phyloP scores from a whole-genome alignment of 306 rosid genomes.

The Corylus heterophylla region DNA sequence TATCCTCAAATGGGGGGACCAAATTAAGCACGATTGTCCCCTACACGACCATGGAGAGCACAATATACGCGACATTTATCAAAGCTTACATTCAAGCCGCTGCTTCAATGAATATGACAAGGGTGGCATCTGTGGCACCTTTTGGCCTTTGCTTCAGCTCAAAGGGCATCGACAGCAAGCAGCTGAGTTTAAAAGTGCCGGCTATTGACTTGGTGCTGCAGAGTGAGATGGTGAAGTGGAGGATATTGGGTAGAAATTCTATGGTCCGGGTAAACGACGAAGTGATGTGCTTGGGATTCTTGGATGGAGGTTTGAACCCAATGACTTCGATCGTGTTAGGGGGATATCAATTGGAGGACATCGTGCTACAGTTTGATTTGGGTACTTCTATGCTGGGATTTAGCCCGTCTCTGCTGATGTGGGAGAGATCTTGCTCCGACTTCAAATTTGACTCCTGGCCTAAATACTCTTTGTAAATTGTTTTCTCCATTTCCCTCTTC shows the following conservation, averaged over 20 bases:
- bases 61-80: slow-evolving; percentile 38
- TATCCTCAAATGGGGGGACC: slow-evolving; percentile 25
- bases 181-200: slow-evolving; percentile 43
- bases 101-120: slow-evolving; percentile 43
- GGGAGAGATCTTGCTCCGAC: slow-evolving; percentile 43
- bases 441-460: slow-evolving; percentile 25
- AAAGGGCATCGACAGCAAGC: not conserved
- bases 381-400: slow-evolving; percentile 68
- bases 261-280: slow-evolving; percentile 55
- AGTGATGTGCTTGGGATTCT: slow-evolving; percentile 63
- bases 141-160: slow-evolving; percentile 63
- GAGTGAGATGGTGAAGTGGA: slow-evolving; percentile 84
- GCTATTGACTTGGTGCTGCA: slow-evolving; percentile 62
- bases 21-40: slow-evolving; percentile 64
- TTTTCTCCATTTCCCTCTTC: not conserved
- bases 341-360: slow-evolving; percentile 72
- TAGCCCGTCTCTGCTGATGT: slow-evolving; percentile 49
- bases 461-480: slow-evolving; percentile 13
- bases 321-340: slow-evolving; percentile 58
- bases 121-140: slow-evolving; percentile 48
- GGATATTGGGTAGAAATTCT: slow-evolving; percentile 60
- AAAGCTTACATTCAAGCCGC: slow-evolving; percentile 57
- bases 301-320: slow-evolving; percentile 62
- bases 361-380: slow-evolving; percentile 59
- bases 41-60: slow-evolving; percentile 56